phyloP scores from a whole-genome alignment of 176 grass and related monocot genomes.

The Pontederia crassipes region DNA sequence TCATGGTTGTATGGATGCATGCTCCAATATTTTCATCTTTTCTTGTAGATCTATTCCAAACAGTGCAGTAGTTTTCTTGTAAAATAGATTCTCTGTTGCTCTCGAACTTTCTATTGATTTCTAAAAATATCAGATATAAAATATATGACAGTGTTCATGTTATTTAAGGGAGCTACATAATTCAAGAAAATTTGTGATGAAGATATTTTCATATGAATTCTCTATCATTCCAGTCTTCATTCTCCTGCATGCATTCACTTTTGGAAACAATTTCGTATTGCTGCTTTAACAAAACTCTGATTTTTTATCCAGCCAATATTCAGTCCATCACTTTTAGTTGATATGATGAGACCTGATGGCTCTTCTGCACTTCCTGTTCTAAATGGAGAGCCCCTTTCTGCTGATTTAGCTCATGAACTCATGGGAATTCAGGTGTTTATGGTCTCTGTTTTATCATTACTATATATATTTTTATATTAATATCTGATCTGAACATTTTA shows the following conservation, averaged over 20 bases:
- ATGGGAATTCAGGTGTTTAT: conserved; percentile 92
- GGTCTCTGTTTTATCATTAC: too few species aligned
- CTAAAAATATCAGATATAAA: too few species aligned
- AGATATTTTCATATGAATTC: too few species aligned
- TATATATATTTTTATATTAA: not conserved
- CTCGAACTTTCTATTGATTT: too few species aligned
- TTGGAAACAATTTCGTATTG: not conserved
- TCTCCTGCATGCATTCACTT: conserved; percentile 6
- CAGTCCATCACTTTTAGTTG: conserved; percentile 66
- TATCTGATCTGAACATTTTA: conserved; percentile 34
- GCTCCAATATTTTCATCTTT: too few species aligned
- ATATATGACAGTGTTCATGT: too few species aligned
- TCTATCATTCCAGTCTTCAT: not conserved
- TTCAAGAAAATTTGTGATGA: too few species aligned
- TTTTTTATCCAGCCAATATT: conserved; percentile 65
- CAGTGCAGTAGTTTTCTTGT: too few species aligned
- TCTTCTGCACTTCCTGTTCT: conserved; percentile 69
- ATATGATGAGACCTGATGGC: conserved; percentile 86
- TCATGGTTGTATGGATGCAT: too few species aligned
- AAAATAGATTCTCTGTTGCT: too few species aligned
- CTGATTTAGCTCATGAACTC: conserved; percentile 84
- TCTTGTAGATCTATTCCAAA: too few species aligned
- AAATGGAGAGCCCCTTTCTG: conserved; percentile 52
- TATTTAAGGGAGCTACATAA: too few species aligned
- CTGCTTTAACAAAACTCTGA: not conserved